These are phyloP conservation scores for Trematosphaeria pertusa DNA, from an alignment of 2,329 filamentous ascomycete species.

Conservation along the genomic window DNA sequence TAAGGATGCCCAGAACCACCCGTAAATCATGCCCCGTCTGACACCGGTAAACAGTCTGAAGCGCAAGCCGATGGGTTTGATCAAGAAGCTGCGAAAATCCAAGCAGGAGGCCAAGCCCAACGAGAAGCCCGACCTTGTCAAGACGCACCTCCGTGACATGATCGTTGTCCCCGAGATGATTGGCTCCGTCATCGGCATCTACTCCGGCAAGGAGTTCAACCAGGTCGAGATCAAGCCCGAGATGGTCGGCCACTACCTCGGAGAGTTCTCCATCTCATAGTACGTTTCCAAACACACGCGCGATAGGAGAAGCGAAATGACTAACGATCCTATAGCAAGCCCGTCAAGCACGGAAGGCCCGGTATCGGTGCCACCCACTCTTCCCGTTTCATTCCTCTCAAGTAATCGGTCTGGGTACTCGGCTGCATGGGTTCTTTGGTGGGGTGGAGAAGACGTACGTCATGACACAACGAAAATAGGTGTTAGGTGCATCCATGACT, in stretches of 20 bases:
- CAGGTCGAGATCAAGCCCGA: conserved; percentile 99
- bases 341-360: conserved; percentile 99
- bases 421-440: conserved; percentile 50
- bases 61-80: conserved; percentile 99
- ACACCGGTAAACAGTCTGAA: too few relatives aligned
- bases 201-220: conserved; percentile 99
- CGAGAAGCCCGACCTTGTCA: conserved; percentile 99
- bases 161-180: conserved; percentile 99
- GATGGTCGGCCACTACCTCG: conserved; percentile 99
- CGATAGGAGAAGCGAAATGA: conserved; percentile 1
- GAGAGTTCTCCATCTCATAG: conserved; percentile 99
- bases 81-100: conserved; percentile 99
- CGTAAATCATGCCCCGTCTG: too few relatives aligned
- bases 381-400: conserved; percentile 99
- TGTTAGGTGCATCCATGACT: conserved; percentile 45
- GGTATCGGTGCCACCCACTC: conserved; percentile 99
- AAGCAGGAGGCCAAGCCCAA: conserved; percentile 69
- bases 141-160: conserved; percentile 99
- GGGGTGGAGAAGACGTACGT: conserved; percentile 46
- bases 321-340: conserved; percentile 74
- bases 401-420: conserved; percentile 67
- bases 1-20: too few relatives aligned
- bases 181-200: conserved; percentile 96
- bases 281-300: conserved; percentile 61
- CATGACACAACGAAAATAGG: conserved; percentile 49